These are phyloP conservation scores for Cladosporium sp. DNA, from an alignment of 2,329 filamentous ascomycete genomes.

Conservation along the genomic window DNA sequence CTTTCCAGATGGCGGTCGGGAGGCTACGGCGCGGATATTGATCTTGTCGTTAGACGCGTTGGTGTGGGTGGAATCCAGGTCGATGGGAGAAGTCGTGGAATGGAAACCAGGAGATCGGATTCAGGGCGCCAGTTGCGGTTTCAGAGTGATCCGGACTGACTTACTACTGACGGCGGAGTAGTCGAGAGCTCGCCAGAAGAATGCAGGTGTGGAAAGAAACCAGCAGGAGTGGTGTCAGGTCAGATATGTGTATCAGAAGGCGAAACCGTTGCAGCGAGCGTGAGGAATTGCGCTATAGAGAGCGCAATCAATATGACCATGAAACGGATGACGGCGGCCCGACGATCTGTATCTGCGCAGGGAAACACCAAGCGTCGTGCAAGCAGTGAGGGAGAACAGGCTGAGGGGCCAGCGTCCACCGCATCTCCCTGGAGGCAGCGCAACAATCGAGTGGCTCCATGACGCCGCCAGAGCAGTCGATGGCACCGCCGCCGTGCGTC, in stretches of 20 bases:
- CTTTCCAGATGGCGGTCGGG: not conserved
- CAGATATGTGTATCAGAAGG: conserved; percentile 14
- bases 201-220: conserved; percentile 14
- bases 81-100: conserved; percentile 24
- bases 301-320: conserved; percentile 14
- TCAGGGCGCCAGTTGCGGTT: conserved; percentile 21
- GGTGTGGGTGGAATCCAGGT: conserved; percentile 28
- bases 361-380: conserved; percentile 10
- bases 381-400: conserved; percentile 15
- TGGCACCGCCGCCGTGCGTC: conserved; percentile 31
- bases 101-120: conserved; percentile 27
- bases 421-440: conserved; percentile 9
- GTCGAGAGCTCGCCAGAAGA: conserved; percentile 10
- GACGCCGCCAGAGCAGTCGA: conserved; percentile 26
- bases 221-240: conserved; percentile 14
- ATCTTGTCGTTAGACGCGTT: conserved; percentile 11
- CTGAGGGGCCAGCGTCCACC: conserved; percentile 14
- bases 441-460: conserved; percentile 26
- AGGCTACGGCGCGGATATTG: conserved; percentile 3
- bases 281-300: conserved; percentile 14
- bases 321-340: conserved; percentile 17
- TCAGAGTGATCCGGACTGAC: conserved; percentile 11
- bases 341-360: conserved; percentile 17
- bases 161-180: conserved; percentile 12
- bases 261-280: conserved; percentile 12